Base-by-base conservation (phyloP, 805 yeast genomes). In the Suhomyces xylopsoci region DNA sequence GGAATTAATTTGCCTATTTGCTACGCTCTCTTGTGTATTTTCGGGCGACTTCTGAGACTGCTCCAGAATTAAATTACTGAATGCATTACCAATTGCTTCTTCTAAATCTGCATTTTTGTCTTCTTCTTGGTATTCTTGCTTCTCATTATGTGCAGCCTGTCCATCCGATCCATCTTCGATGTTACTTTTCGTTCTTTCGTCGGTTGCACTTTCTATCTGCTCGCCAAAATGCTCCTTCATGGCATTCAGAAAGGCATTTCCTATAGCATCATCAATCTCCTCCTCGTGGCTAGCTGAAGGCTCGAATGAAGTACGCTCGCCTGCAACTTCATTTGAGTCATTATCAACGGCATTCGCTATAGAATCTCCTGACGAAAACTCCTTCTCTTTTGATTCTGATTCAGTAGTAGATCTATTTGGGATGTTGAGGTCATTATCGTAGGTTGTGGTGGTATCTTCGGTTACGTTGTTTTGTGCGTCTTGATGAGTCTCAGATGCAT, bases 1-100 rank as follows among this genome's bases (percentile, higher is more conserved):
- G n/a, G 36, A 12, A n/a, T 6, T n/a, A 32, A n/a, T 32, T 32
- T 32, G 36, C 36, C 17, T 32, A 4, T 8, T 5, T n/a, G 36
- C 9, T n/a, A n/a, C 36, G 17, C 36, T 32, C n/a, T n/a, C 17
- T 32, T 6, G 17, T 32, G 17, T 3, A n/a, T 5, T 6, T 7
- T 32, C 36, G 7, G 36, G 36, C 2, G 36, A n/a, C 42, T 38
- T 38, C 6, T 38, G 42, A 38, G 42, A 17, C 24, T 43, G 19
- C 15, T 38, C 24, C 42, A 38, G 42, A 9, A 15, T 25, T 32
- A 36, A 20, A 15, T 25, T 42, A 48, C 41, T 25, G 43, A 69
- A 66, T 3, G 69, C 74, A 47, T 65, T 58, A 5, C 72, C 74
- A 22, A 69, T 69, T 19, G 69, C 71, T 26, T 58, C 63, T 12